A percentile compares a stretch with the other conserved stretches of the same genome.
Evolutionary conservation across 1,284 basidiomycete species (phyloP).

Genomic region (Irpex lacteus): DNA sequence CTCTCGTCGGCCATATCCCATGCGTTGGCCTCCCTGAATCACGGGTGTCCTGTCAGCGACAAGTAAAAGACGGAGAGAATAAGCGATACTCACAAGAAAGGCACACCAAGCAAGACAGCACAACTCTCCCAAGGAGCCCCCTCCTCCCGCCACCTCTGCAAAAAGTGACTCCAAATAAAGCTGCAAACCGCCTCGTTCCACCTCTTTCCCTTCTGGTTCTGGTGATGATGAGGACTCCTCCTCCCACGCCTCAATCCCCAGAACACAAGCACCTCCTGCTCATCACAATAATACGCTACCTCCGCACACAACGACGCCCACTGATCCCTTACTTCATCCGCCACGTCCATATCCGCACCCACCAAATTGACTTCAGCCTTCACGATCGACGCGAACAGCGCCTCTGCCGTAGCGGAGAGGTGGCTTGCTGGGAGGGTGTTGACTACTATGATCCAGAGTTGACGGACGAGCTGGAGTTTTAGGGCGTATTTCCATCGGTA

Average conservation of each 20-base stretch:
- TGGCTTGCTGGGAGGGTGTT: conserved; percentile 36
- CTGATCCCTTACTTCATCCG: conserved; percentile 39
- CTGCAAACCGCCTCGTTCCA: conserved; percentile 31
- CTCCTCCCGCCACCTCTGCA: conserved; percentile 49
- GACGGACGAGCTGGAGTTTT: conserved; percentile 51
- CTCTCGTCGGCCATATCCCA: conserved; percentile 60
- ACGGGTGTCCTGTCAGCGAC: not conserved
- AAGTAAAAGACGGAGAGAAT: too few relatives aligned
- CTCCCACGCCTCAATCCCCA: conserved; percentile 35
- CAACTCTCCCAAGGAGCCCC: conserved; percentile 49
- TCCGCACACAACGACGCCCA: conserved; percentile 65
- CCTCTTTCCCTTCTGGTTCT: not conserved
- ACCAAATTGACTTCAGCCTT: conserved; percentile 46
- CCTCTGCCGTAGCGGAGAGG: conserved; percentile 43
- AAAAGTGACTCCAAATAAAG: conserved; percentile 53
- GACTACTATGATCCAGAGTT: conserved; percentile 51
- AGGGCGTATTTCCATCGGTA: conserved; percentile 38
- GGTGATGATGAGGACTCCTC: not conserved
- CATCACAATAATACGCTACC: conserved; percentile 39
- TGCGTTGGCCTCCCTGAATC: conserved; percentile 38
- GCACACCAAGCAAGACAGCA: conserved; percentile 53
- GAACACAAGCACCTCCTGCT: conserved; percentile 47
- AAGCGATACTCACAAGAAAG: conserved; percentile 50
- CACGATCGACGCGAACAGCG: conserved; percentile 46
- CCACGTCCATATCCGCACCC: conserved; percentile 35